Base-by-base conservation (phyloP, 768 basidiomycete genomes). In the Strobilomyces echinocephalus region DNA sequence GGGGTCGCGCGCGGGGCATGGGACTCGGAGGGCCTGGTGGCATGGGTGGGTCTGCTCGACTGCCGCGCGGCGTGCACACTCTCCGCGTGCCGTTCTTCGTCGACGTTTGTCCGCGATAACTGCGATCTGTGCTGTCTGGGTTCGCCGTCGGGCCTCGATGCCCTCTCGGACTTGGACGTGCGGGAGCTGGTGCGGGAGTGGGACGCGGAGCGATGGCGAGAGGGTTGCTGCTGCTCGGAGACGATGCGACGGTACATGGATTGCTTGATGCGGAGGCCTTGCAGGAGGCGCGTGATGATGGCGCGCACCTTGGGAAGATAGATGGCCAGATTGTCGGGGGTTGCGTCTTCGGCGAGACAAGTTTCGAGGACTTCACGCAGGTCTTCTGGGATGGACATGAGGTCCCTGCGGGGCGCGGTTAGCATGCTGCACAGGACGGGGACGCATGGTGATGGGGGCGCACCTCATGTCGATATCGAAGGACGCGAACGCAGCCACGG, bases 201-300 rank as follows among this genome's bases (percentile, higher is more conserved):
- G 12, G 74, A 65, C 1, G 50, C 77, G 9, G 85, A 80, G 4
- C 73, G 70, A 43, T 71, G 69, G 54, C 75, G 75, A 49, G 56
- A 55, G 0, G 46, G 16, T 3, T 79, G 75, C 52, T 80, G 77
- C 52, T 80, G 77, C 55, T 88, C 84, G 28, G 84, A 81, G 26
- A 85, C 78, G 54, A 87, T 79, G 59, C 83, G 81, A 21, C 92
- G 84, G 70, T 95, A 97, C 58, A 85, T 77, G 36, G 88, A 84
- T 71, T 99, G 95, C 70, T 97, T 97, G 46, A 74, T 80, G 47
- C 95, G 88, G n/a, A 99, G 77, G 14, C 95, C 95, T 63, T 93
- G 88, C 30, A 99, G 72, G n/a, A 99, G 77, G 64, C 81, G 85
- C 34, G 93, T 95, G 65, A 98, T 97, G 65, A 97, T 95, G 62